phyloP scores from a whole-genome alignment of 2,329 filamentous ascomycete species.

The Pseudogymnoascus sp. region DNA sequence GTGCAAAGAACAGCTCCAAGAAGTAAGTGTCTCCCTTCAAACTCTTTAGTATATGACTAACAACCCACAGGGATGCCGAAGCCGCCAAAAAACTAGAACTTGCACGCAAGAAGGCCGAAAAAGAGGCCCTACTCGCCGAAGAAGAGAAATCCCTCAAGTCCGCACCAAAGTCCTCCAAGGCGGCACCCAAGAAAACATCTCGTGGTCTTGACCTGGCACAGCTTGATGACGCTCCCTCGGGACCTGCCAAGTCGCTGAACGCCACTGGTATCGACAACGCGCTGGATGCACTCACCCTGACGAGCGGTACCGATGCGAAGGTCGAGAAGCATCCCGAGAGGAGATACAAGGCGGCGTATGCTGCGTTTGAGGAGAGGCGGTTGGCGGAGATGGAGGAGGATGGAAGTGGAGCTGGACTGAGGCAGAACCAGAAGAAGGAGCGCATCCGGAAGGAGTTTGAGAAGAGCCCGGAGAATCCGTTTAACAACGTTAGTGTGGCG shows the following conservation, averaged over 20 bases:
- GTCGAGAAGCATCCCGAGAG: slow-evolving; percentile 85
- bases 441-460: slow-evolving; percentile 87
- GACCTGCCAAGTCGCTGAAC: slow-evolving; percentile 54
- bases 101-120: slow-evolving; percentile 85
- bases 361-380: slow-evolving; percentile 72
- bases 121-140: slow-evolving; percentile 71
- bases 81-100: slow-evolving; percentile 75
- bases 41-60: neutral
- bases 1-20: slow-evolving; percentile 76
- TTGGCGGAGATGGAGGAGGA: slow-evolving; percentile 81
- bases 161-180: slow-evolving; percentile 55
- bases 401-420: slow-evolving; percentile 61
- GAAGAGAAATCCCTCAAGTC: slow-evolving; percentile 75
- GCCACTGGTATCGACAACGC: slow-evolving; percentile 90
- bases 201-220: slow-evolving; percentile 67
- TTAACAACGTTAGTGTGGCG: slow-evolving; percentile 71
- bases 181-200: slow-evolving; percentile 57
- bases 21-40: slow-evolving; percentile 53
- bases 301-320: slow-evolving; percentile 52
- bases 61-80: slow-evolving; percentile 62
- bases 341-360: slow-evolving; percentile 77
- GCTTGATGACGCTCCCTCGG: slow-evolving; percentile 48
- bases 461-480: slow-evolving; percentile 89
- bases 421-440: slow-evolving; percentile 77
- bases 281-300: slow-evolving; percentile 73